phyloP scores from a whole-genome alignment of 768 basidiomycete species.

The Mycena indigotica region DNA sequence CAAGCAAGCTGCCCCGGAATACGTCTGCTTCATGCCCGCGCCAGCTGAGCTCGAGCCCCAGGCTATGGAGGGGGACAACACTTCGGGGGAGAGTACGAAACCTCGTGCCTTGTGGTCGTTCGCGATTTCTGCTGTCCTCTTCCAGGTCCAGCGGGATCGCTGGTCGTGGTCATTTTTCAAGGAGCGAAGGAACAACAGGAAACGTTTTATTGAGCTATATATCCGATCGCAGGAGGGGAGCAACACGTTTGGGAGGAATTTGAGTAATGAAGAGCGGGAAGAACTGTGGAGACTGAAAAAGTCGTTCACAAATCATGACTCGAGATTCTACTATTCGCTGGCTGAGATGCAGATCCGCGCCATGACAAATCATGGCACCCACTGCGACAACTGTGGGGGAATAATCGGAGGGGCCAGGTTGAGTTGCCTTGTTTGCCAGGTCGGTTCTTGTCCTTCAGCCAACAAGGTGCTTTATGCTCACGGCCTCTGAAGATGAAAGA shows the following conservation, averaged over 20 bases:
- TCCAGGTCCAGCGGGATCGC: slow-evolving; percentile 23
- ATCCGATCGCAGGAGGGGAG: slow-evolving; percentile 13
- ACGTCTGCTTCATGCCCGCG: slow-evolving; percentile 27
- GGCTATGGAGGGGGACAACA: slow-evolving; percentile 15
- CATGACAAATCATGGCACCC: slow-evolving; percentile 24
- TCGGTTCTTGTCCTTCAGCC: background rate
- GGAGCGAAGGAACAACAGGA: slow-evolving; percentile 29
- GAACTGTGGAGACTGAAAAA: slow-evolving; percentile 19
- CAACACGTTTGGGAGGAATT: slow-evolving; percentile 21
- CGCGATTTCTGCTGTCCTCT: slow-evolving; percentile 27
- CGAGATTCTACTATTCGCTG: slow-evolving; percentile 26
- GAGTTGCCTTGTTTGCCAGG: slow-evolving; percentile 34
- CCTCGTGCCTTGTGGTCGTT: slow-evolving; percentile 34
- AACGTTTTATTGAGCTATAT: slow-evolving; percentile 27
- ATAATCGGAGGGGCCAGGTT: slow-evolving; percentile 30
- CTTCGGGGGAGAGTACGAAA: no score
- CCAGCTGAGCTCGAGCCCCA: slow-evolving; percentile 16
- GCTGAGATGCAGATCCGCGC: slow-evolving; percentile 19
- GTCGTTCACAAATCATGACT: slow-evolving; percentile 26
- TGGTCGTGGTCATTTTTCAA: slow-evolving; percentile 35
- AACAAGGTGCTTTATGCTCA: background rate
- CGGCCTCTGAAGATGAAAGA: slow-evolving; percentile 2
- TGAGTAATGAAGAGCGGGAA: slow-evolving; percentile 18
- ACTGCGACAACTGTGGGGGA: slow-evolving; percentile 31
- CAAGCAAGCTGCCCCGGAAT: slow-evolving; percentile 24